Conservation (phyloP, 2,329 filamentous ascomycete genomes). For the Plenodomus biglobosus region DNA sequence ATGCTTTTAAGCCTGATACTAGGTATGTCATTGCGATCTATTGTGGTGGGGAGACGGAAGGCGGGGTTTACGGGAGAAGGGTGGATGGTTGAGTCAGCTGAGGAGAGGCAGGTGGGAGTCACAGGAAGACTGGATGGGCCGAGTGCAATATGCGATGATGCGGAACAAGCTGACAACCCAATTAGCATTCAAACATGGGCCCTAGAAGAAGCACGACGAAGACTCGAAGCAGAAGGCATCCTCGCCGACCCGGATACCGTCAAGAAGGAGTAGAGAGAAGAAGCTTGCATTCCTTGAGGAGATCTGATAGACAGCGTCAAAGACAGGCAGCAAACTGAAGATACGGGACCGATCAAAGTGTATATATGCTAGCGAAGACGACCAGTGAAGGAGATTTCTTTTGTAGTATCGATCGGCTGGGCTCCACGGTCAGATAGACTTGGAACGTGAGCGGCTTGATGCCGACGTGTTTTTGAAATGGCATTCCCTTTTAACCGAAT, state of each 20-base stretch:
- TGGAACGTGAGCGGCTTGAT: neutral
- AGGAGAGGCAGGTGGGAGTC: neutral
- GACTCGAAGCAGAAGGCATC: conserved; percentile 95
- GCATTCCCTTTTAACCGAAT: neutral
- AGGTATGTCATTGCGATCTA: conserved; percentile 67
- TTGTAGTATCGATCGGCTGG: neutral
- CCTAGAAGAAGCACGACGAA: conserved; percentile 89
- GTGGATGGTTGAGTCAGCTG: conserved; percentile 1
- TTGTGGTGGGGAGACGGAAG: neutral
- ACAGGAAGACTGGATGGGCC: too few species aligned
- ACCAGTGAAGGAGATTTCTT: neutral
- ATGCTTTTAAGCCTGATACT: conserved; percentile 97
- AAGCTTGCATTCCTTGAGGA: neutral
- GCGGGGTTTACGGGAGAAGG: neutral
- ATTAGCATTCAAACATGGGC: conserved; percentile 98
- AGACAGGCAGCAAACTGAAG: neutral
- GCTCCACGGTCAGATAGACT: neutral
- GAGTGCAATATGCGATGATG: too few species aligned
- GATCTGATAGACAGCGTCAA: neutral
- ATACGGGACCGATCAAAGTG: neutral
- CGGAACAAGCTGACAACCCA: conserved; percentile 23
- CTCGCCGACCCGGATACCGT: conserved; percentile 71
- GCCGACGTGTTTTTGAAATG: neutral
- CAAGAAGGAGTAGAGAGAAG: conserved; percentile 45
- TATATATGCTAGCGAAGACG: neutral